Evolutionary conservation across 495 filamentous ascomycete genomes (phyloP).

Genomic region (Penicillium paxilli): DNA sequence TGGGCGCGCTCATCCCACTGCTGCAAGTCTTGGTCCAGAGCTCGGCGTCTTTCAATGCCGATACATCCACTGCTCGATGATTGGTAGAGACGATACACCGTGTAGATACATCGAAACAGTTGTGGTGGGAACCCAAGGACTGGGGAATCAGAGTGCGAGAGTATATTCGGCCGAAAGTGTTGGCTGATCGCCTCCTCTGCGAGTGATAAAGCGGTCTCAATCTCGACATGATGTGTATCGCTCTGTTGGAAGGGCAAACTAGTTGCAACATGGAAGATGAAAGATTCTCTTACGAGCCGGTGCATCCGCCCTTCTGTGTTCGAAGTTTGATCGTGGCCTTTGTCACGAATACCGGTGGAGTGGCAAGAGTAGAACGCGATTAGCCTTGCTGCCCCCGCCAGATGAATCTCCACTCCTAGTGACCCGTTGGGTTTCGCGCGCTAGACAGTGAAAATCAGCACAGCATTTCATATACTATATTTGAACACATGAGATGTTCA

Average conservation of each 20-base stretch:
- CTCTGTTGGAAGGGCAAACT: conserved; percentile 22
- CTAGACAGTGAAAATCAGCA: conserved; percentile 2
- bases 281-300: conserved; percentile 21
- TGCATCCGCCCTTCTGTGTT: conserved; percentile 7
- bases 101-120: conserved; percentile 17
- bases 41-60: not conserved
- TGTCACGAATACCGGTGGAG: not conserved
- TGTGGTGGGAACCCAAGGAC: conserved; percentile 19
- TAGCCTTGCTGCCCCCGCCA: conserved; percentile 19
- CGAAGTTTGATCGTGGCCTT: not conserved
- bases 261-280: conserved; percentile 28
- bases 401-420: conserved; percentile 15
- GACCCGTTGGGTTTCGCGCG: conserved; percentile 17
- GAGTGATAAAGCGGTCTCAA: conserved; percentile 16
- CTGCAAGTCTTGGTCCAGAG: conserved; percentile 1
- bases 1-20: conserved; percentile 3
- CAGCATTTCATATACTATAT: not conserved
- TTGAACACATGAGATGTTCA: not conserved
- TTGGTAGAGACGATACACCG: conserved; percentile 14
- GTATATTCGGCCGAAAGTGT: not conserved
- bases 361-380: conserved; percentile 9
- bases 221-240: not conserved
- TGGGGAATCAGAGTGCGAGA: conserved; percentile 11
- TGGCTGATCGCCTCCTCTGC: conserved; percentile 15
- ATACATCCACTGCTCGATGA: not conserved